Conservation (phyloP, 2,329 filamentous ascomycete species). For the Endoconidiophora laricicola region DNA sequence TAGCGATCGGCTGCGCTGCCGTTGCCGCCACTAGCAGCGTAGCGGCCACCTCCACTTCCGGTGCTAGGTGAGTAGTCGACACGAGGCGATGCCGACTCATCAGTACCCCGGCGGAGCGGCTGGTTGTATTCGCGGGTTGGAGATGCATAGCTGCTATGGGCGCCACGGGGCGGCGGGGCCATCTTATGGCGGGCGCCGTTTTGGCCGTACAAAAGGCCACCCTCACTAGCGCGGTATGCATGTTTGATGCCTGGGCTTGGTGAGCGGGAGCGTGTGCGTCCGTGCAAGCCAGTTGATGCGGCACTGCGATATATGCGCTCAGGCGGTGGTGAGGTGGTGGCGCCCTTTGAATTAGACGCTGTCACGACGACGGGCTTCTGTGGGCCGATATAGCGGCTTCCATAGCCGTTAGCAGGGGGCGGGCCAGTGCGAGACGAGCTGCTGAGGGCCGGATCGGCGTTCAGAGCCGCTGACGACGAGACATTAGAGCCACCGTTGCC, state of each 20-base stretch:
- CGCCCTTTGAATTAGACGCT: neutral
- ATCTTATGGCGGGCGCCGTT: too few species aligned
- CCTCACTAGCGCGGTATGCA: neutral
- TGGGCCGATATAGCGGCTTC: neutral
- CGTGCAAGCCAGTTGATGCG: neutral
- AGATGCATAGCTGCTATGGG: neutral
- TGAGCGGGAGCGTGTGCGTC: neutral
- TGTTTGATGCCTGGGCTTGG: neutral
- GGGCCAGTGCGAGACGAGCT: neutral
- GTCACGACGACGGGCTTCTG: neutral
- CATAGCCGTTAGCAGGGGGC: neutral
- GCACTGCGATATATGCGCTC: slow-evolving; percentile 2
- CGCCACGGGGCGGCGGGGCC: too few species aligned
- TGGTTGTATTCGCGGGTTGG: slow-evolving; percentile 3
- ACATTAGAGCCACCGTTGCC: too few species aligned
- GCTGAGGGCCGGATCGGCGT: neutral
- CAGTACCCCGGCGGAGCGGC: neutral
- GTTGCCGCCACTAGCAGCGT: neutral
- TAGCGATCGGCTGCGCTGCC: neutral
- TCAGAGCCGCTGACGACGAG: neutral
- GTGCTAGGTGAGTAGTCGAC: neutral
- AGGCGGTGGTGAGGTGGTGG: neutral
- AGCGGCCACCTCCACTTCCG: neutral
- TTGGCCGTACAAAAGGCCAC: neutral
- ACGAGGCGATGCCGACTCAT: neutral